phyloP scores from a whole-genome alignment of 306 rosid species.

The Gillenia trifoliata region DNA sequence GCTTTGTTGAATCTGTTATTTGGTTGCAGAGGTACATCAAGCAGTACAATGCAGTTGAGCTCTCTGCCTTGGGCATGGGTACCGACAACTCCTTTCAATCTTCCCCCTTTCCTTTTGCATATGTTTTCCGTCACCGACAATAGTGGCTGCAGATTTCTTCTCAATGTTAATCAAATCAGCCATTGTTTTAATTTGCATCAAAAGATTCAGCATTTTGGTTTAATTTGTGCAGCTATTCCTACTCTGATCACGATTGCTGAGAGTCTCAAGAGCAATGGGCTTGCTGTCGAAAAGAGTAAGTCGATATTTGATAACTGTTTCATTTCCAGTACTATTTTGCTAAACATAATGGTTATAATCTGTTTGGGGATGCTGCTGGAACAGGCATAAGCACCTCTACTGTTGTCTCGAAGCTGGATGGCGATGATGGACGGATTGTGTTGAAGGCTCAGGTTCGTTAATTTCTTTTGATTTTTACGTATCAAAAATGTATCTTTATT shows the following conservation, averaged over 20 bases:
- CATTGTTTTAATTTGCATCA: neutral
- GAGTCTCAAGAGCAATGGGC: conserved; percentile 48
- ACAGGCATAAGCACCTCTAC: conserved; percentile 43
- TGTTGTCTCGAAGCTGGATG: conserved; percentile 24
- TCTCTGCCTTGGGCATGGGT: conserved; percentile 70
- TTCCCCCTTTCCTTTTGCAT: neutral
- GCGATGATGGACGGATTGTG: conserved; percentile 30
- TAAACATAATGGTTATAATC: neutral
- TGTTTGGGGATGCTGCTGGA: conserved; percentile 9
- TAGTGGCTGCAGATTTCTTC: neutral
- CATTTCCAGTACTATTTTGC: neutral
- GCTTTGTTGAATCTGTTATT: conserved; percentile 7
- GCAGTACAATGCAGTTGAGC: conserved; percentile 51
- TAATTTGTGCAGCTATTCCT: conserved; percentile 57
- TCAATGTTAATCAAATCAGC: neutral
- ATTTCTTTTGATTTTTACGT: neutral
- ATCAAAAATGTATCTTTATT: neutral
- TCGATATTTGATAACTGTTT: neutral
- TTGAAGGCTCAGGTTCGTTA: conserved; percentile 59
- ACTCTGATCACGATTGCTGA: conserved; percentile 54
- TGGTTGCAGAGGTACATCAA: conserved; percentile 54
- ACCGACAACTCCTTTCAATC: conserved; percentile 19
- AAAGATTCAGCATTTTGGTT: conserved; percentile 1
- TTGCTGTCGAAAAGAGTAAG: conserved; percentile 64
- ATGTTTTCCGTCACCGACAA: neutral